Percentiles rank a stretch among this genome's conserved stretches.
Evolutionary conservation across 78 protist genomes (phyloP).

Genomic region (Tieghemostelium lacteum): DNA sequence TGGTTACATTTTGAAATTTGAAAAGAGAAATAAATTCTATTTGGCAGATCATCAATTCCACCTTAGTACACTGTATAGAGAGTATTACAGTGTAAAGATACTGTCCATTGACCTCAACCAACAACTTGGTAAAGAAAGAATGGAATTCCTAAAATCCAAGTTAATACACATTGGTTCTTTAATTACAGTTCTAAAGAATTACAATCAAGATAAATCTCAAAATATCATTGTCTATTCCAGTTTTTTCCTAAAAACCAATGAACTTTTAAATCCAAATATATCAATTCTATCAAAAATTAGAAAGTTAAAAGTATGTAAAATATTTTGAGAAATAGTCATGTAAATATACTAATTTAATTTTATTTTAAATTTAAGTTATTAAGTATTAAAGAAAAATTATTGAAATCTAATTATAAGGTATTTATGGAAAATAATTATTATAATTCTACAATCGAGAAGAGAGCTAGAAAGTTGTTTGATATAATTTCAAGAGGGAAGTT

Average conservation of each 20-base stretch:
- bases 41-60: conserved; percentile 23
- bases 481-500: background rate
- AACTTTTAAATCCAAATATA: conserved; percentile 16
- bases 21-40: conserved; percentile 7
- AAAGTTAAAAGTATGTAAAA: conserved; percentile 34
- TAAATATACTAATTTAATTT: background rate
- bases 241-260: conserved; percentile 41
- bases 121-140: conserved; percentile 7
- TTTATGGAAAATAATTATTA: background rate
- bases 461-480: background rate
- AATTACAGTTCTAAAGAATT: background rate
- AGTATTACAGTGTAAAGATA: background rate
- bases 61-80: background rate
- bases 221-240: conserved; percentile 36
- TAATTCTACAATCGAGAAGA: conserved; percentile 18
- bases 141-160: conserved; percentile 14
- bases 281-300: background rate
- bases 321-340: background rate
- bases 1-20: conserved; percentile 7
- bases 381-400: background rate
- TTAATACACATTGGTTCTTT: background rate
- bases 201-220: background rate
- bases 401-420: conserved; percentile 29
- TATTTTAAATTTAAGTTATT: background rate
- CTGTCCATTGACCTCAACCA: conserved; percentile 3